phyloP scores from a whole-genome alignment of 106 monocot species.

The Gastrodia elata region DNA sequence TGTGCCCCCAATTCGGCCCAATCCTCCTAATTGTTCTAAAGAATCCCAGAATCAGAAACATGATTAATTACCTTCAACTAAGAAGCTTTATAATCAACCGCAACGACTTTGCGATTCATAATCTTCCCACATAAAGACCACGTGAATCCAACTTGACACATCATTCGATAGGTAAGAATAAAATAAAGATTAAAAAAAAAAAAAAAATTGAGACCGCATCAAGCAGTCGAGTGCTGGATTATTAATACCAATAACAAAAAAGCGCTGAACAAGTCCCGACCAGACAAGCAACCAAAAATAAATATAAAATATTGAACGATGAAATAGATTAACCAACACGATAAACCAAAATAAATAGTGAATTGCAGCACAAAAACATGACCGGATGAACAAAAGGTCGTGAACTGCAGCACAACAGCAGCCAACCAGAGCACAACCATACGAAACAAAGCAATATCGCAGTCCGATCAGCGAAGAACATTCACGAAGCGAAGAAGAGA shows the following conservation, averaged over 20 bases:
- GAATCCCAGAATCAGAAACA: not conserved
- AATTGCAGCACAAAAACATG: not conserved
- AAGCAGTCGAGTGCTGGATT: too few relatives aligned
- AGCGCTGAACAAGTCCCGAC: not conserved
- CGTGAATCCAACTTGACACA: not conserved
- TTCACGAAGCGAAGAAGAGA: not conserved
- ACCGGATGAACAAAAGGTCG: not conserved
- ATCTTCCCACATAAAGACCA: not conserved
- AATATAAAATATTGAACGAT: not conserved
- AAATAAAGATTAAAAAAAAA: not conserved
- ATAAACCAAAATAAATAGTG: not conserved
- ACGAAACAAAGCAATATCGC: not conserved
- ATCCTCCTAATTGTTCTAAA: too few relatives aligned
- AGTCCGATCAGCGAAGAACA: not conserved
- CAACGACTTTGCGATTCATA: not conserved
- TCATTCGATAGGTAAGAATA: not conserved
- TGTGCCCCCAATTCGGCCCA: too few relatives aligned
- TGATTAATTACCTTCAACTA: not conserved
- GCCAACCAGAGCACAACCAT: not conserved
- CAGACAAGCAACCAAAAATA: not conserved
- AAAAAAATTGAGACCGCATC: not conserved
- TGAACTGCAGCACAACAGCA: not conserved
- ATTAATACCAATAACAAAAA: not conserved
- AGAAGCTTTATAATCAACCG: not conserved
- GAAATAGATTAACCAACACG: not conserved